A percentile compares a stretch with the other conserved stretches of the same genome.
phyloP scores from a whole-genome alignment of 1,284 basidiomycete species.

The Pseudozyma sp. region DNA sequence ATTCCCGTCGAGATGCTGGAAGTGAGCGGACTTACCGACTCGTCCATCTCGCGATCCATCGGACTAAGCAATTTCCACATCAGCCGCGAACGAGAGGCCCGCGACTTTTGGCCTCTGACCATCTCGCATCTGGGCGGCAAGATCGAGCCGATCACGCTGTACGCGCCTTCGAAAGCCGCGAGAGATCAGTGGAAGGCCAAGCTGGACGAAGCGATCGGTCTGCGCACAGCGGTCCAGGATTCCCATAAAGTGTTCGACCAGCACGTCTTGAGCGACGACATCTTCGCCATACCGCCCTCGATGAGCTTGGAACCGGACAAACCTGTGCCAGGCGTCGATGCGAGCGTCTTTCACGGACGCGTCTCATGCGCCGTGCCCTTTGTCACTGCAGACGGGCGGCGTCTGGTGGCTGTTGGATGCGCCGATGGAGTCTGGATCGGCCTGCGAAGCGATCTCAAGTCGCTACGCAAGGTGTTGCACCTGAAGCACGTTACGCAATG shows the following conservation, averaged over 20 bases:
- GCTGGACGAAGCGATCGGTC: conserved; percentile 84
- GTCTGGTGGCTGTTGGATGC: conserved; percentile 90
- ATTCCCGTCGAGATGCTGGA: conserved; percentile 66
- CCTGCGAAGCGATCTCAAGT: conserved; percentile 84
- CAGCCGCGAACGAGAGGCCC: conserved; percentile 51
- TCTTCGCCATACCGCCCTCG: conserved; percentile 60
- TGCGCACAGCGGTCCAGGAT: conserved; percentile 87
- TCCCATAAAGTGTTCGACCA: conserved; percentile 79
- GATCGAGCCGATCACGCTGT: conserved; percentile 74
- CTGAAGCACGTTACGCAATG: conserved; percentile 91
- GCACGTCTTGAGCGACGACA: conserved; percentile 65
- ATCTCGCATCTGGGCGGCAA: conserved; percentile 58
- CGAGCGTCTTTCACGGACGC: conserved; percentile 84
- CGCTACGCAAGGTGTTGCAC: conserved; percentile 88
- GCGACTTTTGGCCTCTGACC: conserved; percentile 64
- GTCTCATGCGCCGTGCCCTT: conserved; percentile 89
- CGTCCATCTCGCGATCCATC: conserved; percentile 58
- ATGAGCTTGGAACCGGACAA: conserved; percentile 46
- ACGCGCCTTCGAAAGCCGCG: conserved; percentile 80
- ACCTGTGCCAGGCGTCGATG: conserved; percentile 73
- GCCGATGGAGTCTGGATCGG: conserved; percentile 98
- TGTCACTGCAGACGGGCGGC: conserved; percentile 81
- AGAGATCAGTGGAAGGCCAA: conserved; percentile 89
- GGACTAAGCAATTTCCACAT: conserved; percentile 63
- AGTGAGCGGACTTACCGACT: conserved; percentile 55